Base-by-base conservation (phyloP, 2,329 filamentous ascomycete species). In the Herpotrichia juniperi region DNA sequence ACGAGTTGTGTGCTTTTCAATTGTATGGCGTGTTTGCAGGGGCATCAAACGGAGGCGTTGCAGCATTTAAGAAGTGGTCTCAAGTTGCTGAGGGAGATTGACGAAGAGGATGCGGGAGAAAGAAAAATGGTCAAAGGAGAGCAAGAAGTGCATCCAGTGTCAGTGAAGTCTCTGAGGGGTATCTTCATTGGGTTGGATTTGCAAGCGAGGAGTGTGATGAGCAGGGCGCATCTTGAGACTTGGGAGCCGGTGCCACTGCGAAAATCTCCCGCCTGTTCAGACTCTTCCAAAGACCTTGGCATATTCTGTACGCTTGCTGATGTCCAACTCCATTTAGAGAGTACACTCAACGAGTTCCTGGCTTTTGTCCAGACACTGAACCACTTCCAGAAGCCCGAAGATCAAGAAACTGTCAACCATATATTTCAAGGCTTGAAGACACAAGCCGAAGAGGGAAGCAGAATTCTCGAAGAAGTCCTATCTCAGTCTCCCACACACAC, bases 31-130 rank as follows among this genome's bases (percentile, higher is more conserved):
- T 69, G 67, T 42, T 56, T 73, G 2, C 66, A 72, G 48, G 66
- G 68, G 5, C 66, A 71, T 32, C 62, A 67, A 22, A 50, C 46
- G 22, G 56, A 57, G 2, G 68, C 66, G 4, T 47, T 71, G 1
- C 58, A 64, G 22, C 69, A 73, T 48, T 48, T 71, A n/a, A 60
- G 67, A 3, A 67, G 64, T 25, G 69, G 68, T 1, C 51, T 73
- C 17, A 61, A 62, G 32, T 62, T 73, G 37, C 47, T 73, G 6
- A 58, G 60, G 28, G 67, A 73, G 42, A 50, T 64, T 10, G 67
- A 71, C 12, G 30, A 54, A 12, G 48, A 46, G 19, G 35, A 24
- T 3, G 25, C 12, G 28, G 14, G 34, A 19, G 53, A 61, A 14
- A 10, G 11, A 7, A 37, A 6, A 19, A 17, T 6, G 12, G 12